Evolutionary conservation across 106 monocot genomes (phyloP).

Genomic region (Acorus gramineus): DNA sequence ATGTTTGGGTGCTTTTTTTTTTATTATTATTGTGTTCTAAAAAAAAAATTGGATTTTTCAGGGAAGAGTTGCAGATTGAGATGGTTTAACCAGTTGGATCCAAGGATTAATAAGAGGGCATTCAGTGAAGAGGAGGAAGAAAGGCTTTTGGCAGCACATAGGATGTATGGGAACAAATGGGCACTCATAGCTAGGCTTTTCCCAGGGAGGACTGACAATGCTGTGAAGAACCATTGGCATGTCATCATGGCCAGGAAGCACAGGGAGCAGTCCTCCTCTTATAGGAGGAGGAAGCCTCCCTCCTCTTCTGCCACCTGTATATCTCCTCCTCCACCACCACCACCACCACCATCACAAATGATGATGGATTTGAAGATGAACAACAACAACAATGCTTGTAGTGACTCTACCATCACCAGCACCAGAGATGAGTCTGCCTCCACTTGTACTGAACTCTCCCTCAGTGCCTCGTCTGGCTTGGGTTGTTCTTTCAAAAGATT

Average conservation of each 20-base stretch:
- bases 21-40: neutral
- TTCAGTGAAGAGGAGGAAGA: constrained; percentile 71
- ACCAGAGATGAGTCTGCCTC: constrained; percentile 25
- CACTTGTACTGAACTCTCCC: constrained; percentile 23
- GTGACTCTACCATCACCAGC: constrained; percentile 34
- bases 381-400: constrained; percentile 17
- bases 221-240: constrained; percentile 88
- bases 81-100: constrained; percentile 90
- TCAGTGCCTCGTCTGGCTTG: constrained; percentile 5
- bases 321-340: neutral
- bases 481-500: neutral
- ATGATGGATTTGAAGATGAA: neutral
- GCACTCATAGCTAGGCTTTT: constrained; percentile 64
- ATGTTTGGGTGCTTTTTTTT: neutral
- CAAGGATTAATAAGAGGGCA: constrained; percentile 57
- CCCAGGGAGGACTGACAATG: constrained; percentile 78
- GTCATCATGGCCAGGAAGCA: constrained; percentile 72
- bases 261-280: constrained; percentile 35
- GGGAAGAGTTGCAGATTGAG: constrained; percentile 84
- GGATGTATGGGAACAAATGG: constrained; percentile 74
- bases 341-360: neutral
- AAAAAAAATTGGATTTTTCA: constrained; percentile 17
- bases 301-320: neutral
- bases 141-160: constrained; percentile 52
- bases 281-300: constrained; percentile 27